Percentiles rank a stretch among this genome's conserved stretches.
Conservation (phyloP, 2,329 filamentous ascomycete species). For the Aspergillus amoenus region DNA sequence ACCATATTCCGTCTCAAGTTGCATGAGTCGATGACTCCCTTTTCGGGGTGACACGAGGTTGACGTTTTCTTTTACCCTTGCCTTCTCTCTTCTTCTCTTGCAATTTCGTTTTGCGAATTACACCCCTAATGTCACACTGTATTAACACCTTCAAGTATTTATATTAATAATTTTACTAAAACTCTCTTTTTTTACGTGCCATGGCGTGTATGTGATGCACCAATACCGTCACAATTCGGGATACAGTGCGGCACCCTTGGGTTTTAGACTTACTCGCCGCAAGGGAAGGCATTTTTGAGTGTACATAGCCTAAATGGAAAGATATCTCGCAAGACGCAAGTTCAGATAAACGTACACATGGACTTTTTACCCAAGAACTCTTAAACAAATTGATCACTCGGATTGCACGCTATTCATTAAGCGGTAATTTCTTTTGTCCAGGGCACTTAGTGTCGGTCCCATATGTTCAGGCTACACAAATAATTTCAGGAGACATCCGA, state of each 20-base stretch:
- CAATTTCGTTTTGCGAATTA: not conserved
- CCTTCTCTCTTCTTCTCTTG: not conserved
- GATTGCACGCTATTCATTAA: not conserved
- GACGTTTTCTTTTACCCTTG: conserved; percentile 10
- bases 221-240: not conserved
- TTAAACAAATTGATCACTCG: not conserved
- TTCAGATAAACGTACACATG: not conserved
- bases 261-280: not conserved
- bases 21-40: not conserved
- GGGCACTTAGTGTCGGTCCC: not conserved
- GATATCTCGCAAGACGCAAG: not conserved
- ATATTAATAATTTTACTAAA: conserved; percentile 10
- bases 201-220: not conserved
- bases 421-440: not conserved
- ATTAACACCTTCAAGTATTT: conserved; percentile 12
- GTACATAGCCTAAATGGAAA: conserved; percentile 6
- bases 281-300: not conserved
- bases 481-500: not conserved
- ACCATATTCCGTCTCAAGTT: not conserved
- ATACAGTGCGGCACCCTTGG: not conserved
- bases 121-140: conserved; percentile 9
- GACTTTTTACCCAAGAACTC: not conserved
- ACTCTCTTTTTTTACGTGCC: conserved; percentile 9
- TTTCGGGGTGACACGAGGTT: conserved; percentile 16
- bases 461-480: not conserved